phyloP scores from a whole-genome alignment of 1,284 basidiomycete species.

The Cryptococcus sp. region DNA sequence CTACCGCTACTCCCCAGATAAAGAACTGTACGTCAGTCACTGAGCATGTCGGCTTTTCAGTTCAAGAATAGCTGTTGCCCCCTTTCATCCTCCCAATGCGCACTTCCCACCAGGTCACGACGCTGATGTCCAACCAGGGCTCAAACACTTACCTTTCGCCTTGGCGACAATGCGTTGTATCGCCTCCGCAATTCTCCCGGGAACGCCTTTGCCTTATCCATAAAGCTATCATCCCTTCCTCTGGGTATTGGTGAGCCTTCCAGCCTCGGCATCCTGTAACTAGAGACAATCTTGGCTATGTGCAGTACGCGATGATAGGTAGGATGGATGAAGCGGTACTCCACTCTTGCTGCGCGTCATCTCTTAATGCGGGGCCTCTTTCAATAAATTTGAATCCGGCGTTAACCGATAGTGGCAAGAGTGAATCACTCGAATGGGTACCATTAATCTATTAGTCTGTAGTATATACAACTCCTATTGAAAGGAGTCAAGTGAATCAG shows the following conservation, averaged over 20 bases:
- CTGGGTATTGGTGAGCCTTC: neutral
- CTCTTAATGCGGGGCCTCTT: neutral
- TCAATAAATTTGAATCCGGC: neutral
- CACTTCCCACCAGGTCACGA: no score
- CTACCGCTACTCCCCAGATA: constrained; percentile 20
- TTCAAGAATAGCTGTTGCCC: no score
- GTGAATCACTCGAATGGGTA: no score
- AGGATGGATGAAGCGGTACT: neutral
- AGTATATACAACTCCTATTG: no score
- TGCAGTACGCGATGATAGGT: neutral
- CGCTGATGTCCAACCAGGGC: no score
- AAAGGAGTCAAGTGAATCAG: no score
- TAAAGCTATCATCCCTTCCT: neutral
- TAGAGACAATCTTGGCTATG: no score
- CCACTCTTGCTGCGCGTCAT: neutral
- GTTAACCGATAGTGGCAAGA: neutral
- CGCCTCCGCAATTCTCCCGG: neutral
- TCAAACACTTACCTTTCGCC: neutral
- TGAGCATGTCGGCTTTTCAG: no score
- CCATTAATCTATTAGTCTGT: no score
- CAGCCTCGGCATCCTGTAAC: neutral
- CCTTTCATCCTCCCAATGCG: no score
- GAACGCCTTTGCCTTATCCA: neutral
- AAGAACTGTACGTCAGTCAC: neutral
- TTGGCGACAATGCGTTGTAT: neutral